Evolutionary conservation across 352 stramenopile genomes (phyloP).

Genomic region (Globisporangium takayamanum): DNA sequence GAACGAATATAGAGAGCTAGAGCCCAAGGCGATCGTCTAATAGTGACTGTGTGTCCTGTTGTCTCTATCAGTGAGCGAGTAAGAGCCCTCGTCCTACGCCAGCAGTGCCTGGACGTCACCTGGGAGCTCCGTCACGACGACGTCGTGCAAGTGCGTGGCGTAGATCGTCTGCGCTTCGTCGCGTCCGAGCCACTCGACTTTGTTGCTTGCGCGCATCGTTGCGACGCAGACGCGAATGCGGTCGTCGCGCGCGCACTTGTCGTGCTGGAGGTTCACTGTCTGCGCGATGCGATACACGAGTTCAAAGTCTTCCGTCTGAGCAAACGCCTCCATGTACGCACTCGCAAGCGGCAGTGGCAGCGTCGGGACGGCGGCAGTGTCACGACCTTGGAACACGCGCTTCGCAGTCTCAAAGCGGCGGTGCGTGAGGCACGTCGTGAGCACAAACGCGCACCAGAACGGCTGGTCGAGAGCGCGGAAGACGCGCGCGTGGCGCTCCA

Average conservation of each 20-base stretch:
- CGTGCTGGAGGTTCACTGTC: conserved; percentile 2
- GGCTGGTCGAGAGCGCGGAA: background rate
- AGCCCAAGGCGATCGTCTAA: background rate
- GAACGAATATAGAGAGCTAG: no score
- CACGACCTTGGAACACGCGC: conserved; percentile 1
- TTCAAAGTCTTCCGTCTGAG: conserved; percentile 2
- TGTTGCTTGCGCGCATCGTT: conserved; percentile 4
- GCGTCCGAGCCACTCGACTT: conserved; percentile 9
- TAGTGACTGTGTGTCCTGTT: background rate
- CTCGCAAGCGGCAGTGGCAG: conserved; percentile 6
- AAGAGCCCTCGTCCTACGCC: background rate
- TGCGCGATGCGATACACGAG: conserved; percentile 4
- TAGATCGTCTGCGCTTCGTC: conserved; percentile 4
- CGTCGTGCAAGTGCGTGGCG: background rate
- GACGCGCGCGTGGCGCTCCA: background rate
- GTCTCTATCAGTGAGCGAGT: background rate
- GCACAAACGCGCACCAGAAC: conserved; percentile 10
- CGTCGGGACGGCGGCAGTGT: conserved; percentile 2
- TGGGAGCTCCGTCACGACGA: background rate
- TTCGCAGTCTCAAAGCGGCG: conserved; percentile 9
- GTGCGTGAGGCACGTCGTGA: conserved; percentile 5
- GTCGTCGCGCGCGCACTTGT: background rate
- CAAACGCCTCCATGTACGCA: conserved; percentile 5
- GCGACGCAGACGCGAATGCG: no score
- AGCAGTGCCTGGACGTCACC: conserved; percentile 3